Evolutionary conservation across 768 basidiomycete genomes (phyloP).

Genomic region (Suillus plorans): DNA sequence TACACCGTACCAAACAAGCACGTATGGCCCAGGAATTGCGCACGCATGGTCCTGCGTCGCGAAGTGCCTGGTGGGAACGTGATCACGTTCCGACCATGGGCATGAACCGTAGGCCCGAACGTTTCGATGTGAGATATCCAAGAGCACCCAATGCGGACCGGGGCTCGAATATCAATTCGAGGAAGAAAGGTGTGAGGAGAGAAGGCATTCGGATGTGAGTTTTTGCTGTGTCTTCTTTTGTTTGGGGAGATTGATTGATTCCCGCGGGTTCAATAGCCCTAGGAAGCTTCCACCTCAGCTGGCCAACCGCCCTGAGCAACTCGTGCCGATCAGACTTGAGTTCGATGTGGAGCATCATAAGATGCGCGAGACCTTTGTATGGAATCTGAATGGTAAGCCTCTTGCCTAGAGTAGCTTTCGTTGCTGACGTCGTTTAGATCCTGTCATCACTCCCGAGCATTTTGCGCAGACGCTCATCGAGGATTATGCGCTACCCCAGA

Average conservation of each 20-base stretch:
- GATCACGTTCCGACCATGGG: constrained; percentile 38
- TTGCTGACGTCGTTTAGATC: constrained; percentile 50
- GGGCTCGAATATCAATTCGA: constrained; percentile 29
- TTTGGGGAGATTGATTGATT: constrained; percentile 5
- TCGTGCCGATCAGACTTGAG: constrained; percentile 95
- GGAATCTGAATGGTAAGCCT: constrained; percentile 89
- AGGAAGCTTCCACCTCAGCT: constrained; percentile 55
- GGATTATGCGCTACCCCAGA: constrained; percentile 76
- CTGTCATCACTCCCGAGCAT: constrained; percentile 82
- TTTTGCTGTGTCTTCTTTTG: constrained; percentile 7
- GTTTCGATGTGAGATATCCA: constrained; percentile 59
- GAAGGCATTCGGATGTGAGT: constrained; percentile 80
- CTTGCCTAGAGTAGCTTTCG: not conserved
- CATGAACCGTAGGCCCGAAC: constrained; percentile 29
- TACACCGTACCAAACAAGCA: constrained; percentile 48
- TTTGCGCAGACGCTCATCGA: constrained; percentile 92
- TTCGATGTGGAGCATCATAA: constrained; percentile 93
- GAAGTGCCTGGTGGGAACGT: constrained; percentile 65
- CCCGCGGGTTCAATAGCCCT: constrained; percentile 44
- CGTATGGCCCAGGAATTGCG: constrained; percentile 53
- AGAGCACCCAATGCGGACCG: constrained; percentile 38
- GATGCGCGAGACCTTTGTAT: constrained; percentile 95
- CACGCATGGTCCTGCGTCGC: constrained; percentile 40
- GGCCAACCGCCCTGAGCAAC: constrained; percentile 67
- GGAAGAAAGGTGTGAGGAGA: constrained; percentile 54